Conservation (phyloP, 371 early-diverging fungal genomes). For the Chytridium lagenaria region DNA sequence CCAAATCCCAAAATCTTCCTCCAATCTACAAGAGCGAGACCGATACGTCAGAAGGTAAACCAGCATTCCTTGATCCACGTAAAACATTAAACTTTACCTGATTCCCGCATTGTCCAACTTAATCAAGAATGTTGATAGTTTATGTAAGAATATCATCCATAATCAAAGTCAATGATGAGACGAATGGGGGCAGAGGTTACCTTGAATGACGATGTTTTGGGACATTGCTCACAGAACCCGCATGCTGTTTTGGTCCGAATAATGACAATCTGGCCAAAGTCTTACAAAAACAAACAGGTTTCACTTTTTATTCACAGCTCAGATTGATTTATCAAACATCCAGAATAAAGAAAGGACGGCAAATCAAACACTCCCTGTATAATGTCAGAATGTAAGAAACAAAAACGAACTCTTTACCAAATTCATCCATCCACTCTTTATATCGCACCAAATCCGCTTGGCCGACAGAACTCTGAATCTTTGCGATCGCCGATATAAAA, state of each 20-base stretch:
- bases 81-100: slow-evolving; percentile 46
- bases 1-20: slow-evolving; percentile 60
- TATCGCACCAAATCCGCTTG: slow-evolving; percentile 58
- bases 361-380: neutral
- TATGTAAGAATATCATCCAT: too few relatives aligned
- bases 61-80: neutral
- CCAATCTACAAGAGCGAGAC: slow-evolving; percentile 50
- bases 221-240: too few relatives aligned
- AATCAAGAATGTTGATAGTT: slow-evolving; percentile 9
- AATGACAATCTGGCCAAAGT: too few relatives aligned
- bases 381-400: neutral
- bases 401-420: slow-evolving; percentile 34
- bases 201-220: slow-evolving; percentile 60
- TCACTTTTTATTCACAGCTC: too few relatives aligned
- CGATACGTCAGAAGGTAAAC: neutral
- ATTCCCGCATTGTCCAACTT: slow-evolving; percentile 68
- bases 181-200: slow-evolving; percentile 19
- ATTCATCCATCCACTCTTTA: slow-evolving; percentile 65
- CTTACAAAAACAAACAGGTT: too few relatives aligned
- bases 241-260: too few relatives aligned
- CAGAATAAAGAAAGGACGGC: too few relatives aligned
- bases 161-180: neutral
- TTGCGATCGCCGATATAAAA: slow-evolving; percentile 51
- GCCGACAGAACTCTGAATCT: slow-evolving; percentile 59
- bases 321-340: too few relatives aligned